Conservation (phyloP, 2,329 filamentous ascomycete genomes). For the Aureobasidium sp. region DNA sequence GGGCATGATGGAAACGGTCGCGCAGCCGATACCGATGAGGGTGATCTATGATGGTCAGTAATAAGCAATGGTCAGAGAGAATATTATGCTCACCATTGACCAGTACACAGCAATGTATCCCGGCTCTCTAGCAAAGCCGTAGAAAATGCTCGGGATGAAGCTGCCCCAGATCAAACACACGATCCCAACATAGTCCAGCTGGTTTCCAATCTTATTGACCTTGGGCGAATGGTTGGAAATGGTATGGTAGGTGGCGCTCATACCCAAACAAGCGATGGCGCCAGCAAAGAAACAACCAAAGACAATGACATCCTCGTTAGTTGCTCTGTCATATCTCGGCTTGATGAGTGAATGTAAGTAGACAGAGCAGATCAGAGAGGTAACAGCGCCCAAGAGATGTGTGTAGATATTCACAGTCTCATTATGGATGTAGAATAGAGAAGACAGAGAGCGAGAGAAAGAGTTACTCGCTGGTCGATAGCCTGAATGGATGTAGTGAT, state of each 20-base stretch:
- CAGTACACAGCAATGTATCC: conserved; percentile 62
- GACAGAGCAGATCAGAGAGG: conserved; percentile 44
- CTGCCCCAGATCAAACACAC: conserved; percentile 85
- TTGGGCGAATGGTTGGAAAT: conserved; percentile 73
- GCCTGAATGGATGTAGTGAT: conserved; percentile 58
- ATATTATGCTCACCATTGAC: conserved; percentile 13
- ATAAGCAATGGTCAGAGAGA: too few relatives aligned
- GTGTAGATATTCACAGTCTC: conserved; percentile 65
- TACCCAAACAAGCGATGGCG: conserved; percentile 36
- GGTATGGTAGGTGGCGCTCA: conserved; percentile 66
- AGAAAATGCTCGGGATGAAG: conserved; percentile 81
- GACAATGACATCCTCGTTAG: conserved; percentile 54
- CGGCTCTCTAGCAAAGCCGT: conserved; percentile 68
- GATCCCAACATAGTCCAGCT: conserved; percentile 91
- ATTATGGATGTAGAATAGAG: conserved; percentile 57
- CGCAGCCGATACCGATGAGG: conserved; percentile 66
- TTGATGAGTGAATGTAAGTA: conserved; percentile 50
- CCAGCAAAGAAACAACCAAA: conserved; percentile 75
- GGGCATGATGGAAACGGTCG: conserved; percentile 68
- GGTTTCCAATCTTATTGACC: conserved; percentile 78
- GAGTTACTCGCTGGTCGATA: conserved; percentile 58
- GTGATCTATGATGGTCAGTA: conserved; percentile 52
- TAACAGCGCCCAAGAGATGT: conserved; percentile 58
- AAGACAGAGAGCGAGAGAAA: conserved; percentile 48
- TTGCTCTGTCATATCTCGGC: conserved; percentile 58